Base-by-base conservation (phyloP, 805 yeast species). In the Wickerhamiella azyma region DNA sequence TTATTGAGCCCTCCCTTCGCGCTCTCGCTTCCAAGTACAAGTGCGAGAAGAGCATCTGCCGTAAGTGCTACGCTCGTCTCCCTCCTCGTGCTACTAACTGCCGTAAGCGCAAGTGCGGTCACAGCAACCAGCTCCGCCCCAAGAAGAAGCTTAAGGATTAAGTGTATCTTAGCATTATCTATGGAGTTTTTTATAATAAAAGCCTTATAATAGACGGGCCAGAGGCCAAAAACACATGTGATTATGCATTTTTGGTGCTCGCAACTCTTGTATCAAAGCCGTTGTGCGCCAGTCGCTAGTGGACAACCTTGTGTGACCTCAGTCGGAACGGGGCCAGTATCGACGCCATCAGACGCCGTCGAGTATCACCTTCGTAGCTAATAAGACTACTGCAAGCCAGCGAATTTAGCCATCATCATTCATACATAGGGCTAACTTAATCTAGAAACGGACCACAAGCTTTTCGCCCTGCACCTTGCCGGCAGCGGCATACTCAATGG, bases 21-120 rank as follows among this genome's bases (percentile, higher is more conserved):
- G 96, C 89, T 65, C 80, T 92, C 67, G 98, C 98, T 72, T 85
- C 96, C 69, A 92, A 92, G 77, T 92, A 83, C 89, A 92, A 92
- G 94, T 92, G 97, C 80, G 98, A 92, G 60, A 92, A 92, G 77
- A 71, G 95, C 59, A 89, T 92, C 71, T 92, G 98, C 81, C 94
- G 98, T 76, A 85, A 88, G 72, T 92, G 98, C 79, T 92, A 92
- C 82, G 96, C 98, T 66, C 92, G 98, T 81, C 88, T 92, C 69
- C 98, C 98, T 69, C 96, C 98, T 75, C 94, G 97, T 84, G 98
- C 98, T 65, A 92, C 97, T 75, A 92, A 92, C 96, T 92, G 98
- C 82, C 86, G 98, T 80, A 92, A 92, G 97, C 86, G 96, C 85
- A 92, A 92, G 82, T 92, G 98, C 77, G 98, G 98, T 69, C 98